Evolutionary conservation across 2,329 filamentous ascomycete genomes (phyloP).

Genomic region (Ceratocystis harringtonii): DNA sequence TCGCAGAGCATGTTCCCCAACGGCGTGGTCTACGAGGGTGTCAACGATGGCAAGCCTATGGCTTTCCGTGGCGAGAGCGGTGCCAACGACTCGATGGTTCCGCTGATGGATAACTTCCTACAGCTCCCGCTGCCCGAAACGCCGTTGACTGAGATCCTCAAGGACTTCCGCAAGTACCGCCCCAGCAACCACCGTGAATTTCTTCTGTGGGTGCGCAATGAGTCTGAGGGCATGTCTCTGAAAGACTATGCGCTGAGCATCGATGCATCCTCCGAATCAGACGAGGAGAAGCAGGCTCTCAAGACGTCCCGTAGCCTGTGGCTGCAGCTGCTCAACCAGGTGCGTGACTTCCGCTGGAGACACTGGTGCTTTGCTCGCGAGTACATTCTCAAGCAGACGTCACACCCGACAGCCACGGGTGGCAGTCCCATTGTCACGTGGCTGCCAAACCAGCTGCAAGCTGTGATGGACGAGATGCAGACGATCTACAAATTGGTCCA

Average conservation of each 20-base stretch:
- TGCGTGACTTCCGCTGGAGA: constrained; percentile 67
- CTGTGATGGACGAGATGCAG: constrained; percentile 57
- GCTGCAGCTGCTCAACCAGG: constrained; percentile 53
- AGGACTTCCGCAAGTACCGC: constrained; percentile 78
- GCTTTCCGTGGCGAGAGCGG: constrained; percentile 85
- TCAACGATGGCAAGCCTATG: constrained; percentile 53
- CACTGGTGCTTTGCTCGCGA: constrained; percentile 78
- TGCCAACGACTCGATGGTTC: constrained; percentile 89
- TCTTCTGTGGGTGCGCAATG: constrained; percentile 51
- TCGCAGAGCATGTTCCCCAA: constrained; percentile 87
- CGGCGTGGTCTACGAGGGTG: constrained; percentile 78
- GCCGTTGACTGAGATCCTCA: constrained; percentile 72
- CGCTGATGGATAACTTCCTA: constrained; percentile 74
- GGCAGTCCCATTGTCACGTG: constrained; percentile 73
- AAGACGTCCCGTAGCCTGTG: constrained; percentile 45
- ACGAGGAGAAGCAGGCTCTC: constrained; percentile 24
- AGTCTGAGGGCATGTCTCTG: constrained; percentile 35
- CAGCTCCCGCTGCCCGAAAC: constrained; percentile 79
- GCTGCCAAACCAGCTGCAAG: constrained; percentile 66
- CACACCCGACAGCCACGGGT: constrained; percentile 63
- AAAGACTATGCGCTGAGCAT: constrained; percentile 41
- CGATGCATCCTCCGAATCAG: constrained; percentile 17
- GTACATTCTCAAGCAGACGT: constrained; percentile 67
- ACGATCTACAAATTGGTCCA: constrained; percentile 37
- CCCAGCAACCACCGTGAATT: constrained; percentile 82